Evolutionary conservation across 306 rosid species (phyloP), one percentile per base, ranked within the genome.

Genomic region (Pachyrhizus erosus): DNA sequence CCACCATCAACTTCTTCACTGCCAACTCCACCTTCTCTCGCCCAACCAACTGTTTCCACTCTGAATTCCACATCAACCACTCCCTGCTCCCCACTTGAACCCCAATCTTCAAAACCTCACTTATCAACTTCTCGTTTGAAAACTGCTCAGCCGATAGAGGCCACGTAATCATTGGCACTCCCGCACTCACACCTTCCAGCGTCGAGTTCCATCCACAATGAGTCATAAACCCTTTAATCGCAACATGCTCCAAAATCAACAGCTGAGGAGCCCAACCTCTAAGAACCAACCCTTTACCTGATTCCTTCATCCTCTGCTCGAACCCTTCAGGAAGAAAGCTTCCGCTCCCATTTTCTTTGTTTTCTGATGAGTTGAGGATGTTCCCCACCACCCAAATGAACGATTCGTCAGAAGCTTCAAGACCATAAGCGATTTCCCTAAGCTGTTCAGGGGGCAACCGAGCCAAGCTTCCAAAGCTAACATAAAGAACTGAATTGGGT

Each of bases 141-240:
- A 91, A 93, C 26, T 93, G 94, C 83, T 93, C 97, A 0, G 96
- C 96, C 2, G 88, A 66, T 4, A 93, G 60, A 2, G 97, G 98
- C 96, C 96, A 93, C 1, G 94, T 89, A 5, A 83, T 78, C 96
- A 91, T 87, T 1, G 94, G 90, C 49, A 89, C 88, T 0, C 93
- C 93, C 3, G 84, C 76, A 1, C 84, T 73, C 34, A 90, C 64
- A 2, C 91, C 86, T 79, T 93, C 98, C 80, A 91, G 4, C 5
- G 89, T 86, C 2, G 97, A 93, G 40, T 93, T 93, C 96, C 97
- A 93, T 3, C 97, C 96, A 26, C 94, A 91, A 23, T 93, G 96
- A 0, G 94, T 93, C 88, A 93, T 51, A 26, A 90, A 93, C 45
- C 94, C 98, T 20, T 91, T 91, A 1, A 91, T 71, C 0, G 90